Evolutionary conservation across 257 asterid species (phyloP).

Genomic region (Thymus quinquecostatus): DNA sequence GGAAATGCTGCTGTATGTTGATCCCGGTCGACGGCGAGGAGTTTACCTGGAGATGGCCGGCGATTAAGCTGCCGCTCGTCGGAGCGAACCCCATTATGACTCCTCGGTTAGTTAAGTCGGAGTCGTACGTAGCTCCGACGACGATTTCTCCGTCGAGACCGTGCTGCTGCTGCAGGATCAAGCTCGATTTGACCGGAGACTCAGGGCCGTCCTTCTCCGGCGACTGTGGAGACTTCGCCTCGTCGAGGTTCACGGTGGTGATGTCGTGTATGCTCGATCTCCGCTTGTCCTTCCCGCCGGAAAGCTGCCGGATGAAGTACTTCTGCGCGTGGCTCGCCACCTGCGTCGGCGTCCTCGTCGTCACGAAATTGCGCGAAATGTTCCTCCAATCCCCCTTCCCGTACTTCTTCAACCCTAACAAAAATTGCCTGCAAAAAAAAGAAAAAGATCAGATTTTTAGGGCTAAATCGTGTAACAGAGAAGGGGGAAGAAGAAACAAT

Average conservation of each 20-base stretch:
- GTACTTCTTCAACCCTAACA: constrained; percentile 86
- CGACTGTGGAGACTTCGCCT: constrained; percentile 41
- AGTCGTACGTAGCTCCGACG: constrained; percentile 36
- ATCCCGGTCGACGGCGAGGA: constrained; percentile 29
- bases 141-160: constrained; percentile 38
- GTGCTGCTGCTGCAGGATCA: constrained; percentile 23
- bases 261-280: constrained; percentile 94
- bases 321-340: constrained; percentile 98
- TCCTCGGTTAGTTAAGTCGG: constrained; percentile 44
- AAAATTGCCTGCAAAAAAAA: constrained; percentile 59
- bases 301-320: constrained; percentile 85
- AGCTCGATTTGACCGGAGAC: constrained; percentile 43
- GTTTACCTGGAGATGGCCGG: constrained; percentile 37
- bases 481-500: neutral
- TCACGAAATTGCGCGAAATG: constrained; percentile 81
- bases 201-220: constrained; percentile 35
- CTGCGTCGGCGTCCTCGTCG: constrained; percentile 87
- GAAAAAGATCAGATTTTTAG: neutral
- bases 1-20: constrained; percentile 37
- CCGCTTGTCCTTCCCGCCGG: constrained; percentile 88
- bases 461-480: neutral
- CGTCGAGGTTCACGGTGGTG: constrained; percentile 61
- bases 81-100: constrained; percentile 47
- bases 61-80: constrained; percentile 28
- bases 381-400: constrained; percentile 99